A percentile compares a stretch with the other conserved stretches of the same genome.
phyloP scores from a whole-genome alignment of 345 rosid genomes.

The Eutrema japonicum region DNA sequence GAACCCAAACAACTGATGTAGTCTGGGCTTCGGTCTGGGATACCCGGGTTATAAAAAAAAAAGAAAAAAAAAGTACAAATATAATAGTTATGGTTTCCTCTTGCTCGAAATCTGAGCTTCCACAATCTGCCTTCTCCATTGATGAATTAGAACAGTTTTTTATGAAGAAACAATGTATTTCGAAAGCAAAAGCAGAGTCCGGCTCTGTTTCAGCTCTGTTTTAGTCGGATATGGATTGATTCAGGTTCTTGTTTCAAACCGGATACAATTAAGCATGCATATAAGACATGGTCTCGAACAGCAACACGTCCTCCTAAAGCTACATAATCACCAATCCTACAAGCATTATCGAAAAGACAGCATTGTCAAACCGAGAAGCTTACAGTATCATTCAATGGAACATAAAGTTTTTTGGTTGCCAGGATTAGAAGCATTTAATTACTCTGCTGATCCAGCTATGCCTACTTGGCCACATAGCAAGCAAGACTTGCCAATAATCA shows the following conservation, averaged over 20 bases:
- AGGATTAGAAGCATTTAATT: conserved; percentile 35
- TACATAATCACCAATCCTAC: conserved; percentile 80
- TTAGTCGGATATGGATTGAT: not conserved
- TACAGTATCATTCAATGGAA: conserved; percentile 3
- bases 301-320: conserved; percentile 79
- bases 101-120: conserved; percentile 27
- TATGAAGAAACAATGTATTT: conserved; percentile 5
- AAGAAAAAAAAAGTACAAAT: no score
- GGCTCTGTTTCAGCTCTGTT: conserved; percentile 31
- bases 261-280: conserved; percentile 36
- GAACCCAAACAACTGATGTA: no score
- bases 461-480: conserved; percentile 93
- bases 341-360: conserved; percentile 6
- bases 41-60: no score
- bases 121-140: conserved; percentile 74
- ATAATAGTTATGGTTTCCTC: conserved; percentile 24
- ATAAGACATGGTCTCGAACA: conserved; percentile 75
- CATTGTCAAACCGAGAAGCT: not conserved
- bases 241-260: not conserved
- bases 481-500: conserved; percentile 73
- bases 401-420: not conserved
- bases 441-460: conserved; percentile 83
- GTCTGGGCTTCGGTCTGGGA: no score
- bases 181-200: conserved; percentile 21
- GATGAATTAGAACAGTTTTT: conserved; percentile 35